These are phyloP conservation scores for Termitomyces sp. DNA, from an alignment of 768 basidiomycete genomes.

Conservation along the genomic window DNA sequence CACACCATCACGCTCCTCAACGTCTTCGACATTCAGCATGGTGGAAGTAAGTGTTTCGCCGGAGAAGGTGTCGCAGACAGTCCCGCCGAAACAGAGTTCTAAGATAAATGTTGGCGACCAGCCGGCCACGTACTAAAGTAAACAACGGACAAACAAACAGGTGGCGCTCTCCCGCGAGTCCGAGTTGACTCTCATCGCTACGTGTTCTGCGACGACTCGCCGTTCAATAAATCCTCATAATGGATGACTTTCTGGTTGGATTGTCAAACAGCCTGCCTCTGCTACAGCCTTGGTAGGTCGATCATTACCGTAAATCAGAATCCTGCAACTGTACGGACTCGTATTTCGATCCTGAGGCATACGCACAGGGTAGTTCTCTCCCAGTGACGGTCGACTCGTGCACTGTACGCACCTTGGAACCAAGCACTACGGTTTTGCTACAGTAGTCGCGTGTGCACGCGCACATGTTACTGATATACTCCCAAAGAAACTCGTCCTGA, in stretches of 20 bases:
- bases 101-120: conserved; percentile 12
- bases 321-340: neutral
- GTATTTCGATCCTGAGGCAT: neutral
- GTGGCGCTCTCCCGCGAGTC: conserved; percentile 12
- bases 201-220: neutral
- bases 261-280: neutral
- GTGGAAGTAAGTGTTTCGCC: conserved; percentile 20
- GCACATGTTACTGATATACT: neutral
- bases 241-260: neutral
- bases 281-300: neutral
- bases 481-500: neutral
- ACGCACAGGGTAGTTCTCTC: neutral
- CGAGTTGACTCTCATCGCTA: neutral
- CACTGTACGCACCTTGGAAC: neutral
- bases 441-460: neutral
- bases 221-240: neutral
- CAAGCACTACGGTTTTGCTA: neutral
- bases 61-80: conserved; percentile 37
- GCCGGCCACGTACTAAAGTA: conserved; percentile 29
- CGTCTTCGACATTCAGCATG: conserved; percentile 91
- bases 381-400: neutral
- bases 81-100: conserved; percentile 20
- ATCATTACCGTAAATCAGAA: neutral
- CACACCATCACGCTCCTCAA: conserved; percentile 94
- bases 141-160: conserved; percentile 24